Evolutionary conservation across 2,329 filamentous ascomycete genomes (phyloP).

Genomic region (Penicillium hesseltinei): DNA sequence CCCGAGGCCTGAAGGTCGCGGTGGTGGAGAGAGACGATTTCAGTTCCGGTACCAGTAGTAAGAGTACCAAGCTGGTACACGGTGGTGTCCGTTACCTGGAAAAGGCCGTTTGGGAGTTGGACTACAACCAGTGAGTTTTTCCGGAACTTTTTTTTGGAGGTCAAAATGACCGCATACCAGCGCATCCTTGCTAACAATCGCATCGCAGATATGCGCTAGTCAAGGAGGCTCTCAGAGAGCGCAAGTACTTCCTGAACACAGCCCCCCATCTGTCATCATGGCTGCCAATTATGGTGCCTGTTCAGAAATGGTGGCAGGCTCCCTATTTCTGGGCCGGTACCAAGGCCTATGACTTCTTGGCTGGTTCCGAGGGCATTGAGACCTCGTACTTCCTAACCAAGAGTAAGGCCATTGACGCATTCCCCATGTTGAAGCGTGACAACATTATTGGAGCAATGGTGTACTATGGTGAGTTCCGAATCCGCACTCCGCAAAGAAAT

Average conservation of each 20-base stretch:
- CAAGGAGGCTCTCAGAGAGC: constrained; percentile 76
- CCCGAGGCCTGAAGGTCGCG: constrained; percentile 74
- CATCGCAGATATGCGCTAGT: constrained; percentile 61
- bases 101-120: constrained; percentile 81
- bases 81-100: constrained; percentile 82
- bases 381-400: constrained; percentile 84
- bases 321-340: constrained; percentile 70
- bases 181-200: constrained; percentile 8
- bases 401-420: constrained; percentile 81
- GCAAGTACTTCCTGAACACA: constrained; percentile 78
- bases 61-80: constrained; percentile 84
- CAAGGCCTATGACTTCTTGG: constrained; percentile 81
- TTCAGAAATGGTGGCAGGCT: constrained; percentile 80
- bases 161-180: background rate
- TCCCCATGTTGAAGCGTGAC: constrained; percentile 82
- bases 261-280: constrained; percentile 78
- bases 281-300: constrained; percentile 78
- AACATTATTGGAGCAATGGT: constrained; percentile 78
- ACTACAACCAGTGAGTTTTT: constrained; percentile 68
- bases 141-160: too few relatives aligned
- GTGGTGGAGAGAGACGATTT: constrained; percentile 83
- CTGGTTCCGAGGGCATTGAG: constrained; percentile 82
- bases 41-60: constrained; percentile 76
- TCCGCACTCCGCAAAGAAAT: background rate
- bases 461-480: constrained; percentile 64